These are phyloP conservation scores for Sporothrix dimorphospora DNA, from an alignment of 2,329 filamentous ascomycete genomes.

Conservation along the genomic window DNA sequence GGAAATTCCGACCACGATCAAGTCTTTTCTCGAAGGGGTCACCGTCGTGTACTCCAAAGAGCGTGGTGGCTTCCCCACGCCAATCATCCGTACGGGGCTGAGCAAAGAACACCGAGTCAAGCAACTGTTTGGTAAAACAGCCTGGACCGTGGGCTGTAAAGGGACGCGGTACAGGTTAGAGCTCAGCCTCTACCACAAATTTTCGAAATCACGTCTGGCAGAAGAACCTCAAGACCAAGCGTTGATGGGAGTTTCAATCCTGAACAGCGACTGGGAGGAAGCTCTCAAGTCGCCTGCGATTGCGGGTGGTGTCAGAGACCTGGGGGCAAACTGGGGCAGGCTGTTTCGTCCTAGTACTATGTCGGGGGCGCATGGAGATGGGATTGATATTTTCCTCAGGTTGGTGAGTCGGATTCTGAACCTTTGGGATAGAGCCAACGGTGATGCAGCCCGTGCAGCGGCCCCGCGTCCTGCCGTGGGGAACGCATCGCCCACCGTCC, in stretches of 20 bases:
- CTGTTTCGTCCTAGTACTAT: slow-evolving; percentile 25
- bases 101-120: slow-evolving; percentile 36
- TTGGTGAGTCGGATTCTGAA: neutral
- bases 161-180: slow-evolving; percentile 42
- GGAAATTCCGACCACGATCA: slow-evolving; percentile 34
- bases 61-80: slow-evolving; percentile 38
- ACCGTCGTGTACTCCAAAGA: slow-evolving; percentile 33
- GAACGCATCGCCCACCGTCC: neutral
- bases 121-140: slow-evolving; percentile 40
- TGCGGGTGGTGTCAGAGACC: slow-evolving; percentile 3
- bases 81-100: slow-evolving; percentile 33
- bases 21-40: slow-evolving; percentile 37
- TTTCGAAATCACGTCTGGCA: slow-evolving; percentile 31
- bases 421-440: neutral
- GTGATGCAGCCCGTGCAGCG: neutral
- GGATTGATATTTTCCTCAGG: slow-evolving; percentile 26
- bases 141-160: slow-evolving; percentile 42
- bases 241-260: slow-evolving; percentile 20
- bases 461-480: neutral
- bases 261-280: slow-evolving; percentile 24
- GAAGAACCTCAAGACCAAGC: neutral
- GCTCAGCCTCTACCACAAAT: slow-evolving; percentile 43
- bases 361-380: neutral
- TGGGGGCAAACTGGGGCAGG: slow-evolving; percentile 24
- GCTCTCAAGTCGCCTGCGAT: slow-evolving; percentile 10